Conservation (phyloP, 2,329 filamentous ascomycete genomes). For the Rhinocladiella similis region DNA sequence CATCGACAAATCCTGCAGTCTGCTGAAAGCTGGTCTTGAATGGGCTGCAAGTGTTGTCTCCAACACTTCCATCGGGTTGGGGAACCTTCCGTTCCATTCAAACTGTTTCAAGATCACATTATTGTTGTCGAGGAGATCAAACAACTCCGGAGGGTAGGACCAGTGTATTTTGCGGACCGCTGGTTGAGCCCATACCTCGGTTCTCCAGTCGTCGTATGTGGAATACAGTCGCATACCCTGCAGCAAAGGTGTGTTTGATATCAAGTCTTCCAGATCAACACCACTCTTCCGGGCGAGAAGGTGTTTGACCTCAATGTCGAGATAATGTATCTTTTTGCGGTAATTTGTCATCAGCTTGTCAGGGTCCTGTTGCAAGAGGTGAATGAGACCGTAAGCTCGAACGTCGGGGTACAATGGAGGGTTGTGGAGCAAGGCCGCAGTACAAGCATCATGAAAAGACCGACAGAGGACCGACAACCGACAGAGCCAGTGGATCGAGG, state of each 20-base stretch:
- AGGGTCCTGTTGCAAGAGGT: constrained; percentile 57
- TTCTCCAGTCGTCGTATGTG: constrained; percentile 55
- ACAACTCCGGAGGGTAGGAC: constrained; percentile 67
- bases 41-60: constrained; percentile 55
- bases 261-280: constrained; percentile 58
- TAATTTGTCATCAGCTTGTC: constrained; percentile 55
- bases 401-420: constrained; percentile 62
- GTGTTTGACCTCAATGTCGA: constrained; percentile 68
- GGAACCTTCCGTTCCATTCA: constrained; percentile 58
- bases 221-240: constrained; percentile 72
- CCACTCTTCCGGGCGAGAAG: constrained; percentile 56
- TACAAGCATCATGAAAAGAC: constrained; percentile 68
- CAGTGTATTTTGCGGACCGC: constrained; percentile 51
- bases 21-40: constrained; percentile 54
- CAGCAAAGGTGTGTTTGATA: constrained; percentile 66
- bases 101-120: constrained; percentile 50
- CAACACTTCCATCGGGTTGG: constrained; percentile 35
- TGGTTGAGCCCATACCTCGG: constrained; percentile 32
- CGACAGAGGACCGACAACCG: constrained; percentile 63
- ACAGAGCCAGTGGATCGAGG: constrained; percentile 63
- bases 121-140: constrained; percentile 60
- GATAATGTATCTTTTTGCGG: constrained; percentile 66
- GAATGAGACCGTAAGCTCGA: constrained; percentile 50
- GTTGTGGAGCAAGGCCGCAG: constrained; percentile 69
- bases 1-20: constrained; percentile 38